Conservation (phyloP, 2,329 filamentous ascomycete species). For the Trichothecium sympodiale region DNA sequence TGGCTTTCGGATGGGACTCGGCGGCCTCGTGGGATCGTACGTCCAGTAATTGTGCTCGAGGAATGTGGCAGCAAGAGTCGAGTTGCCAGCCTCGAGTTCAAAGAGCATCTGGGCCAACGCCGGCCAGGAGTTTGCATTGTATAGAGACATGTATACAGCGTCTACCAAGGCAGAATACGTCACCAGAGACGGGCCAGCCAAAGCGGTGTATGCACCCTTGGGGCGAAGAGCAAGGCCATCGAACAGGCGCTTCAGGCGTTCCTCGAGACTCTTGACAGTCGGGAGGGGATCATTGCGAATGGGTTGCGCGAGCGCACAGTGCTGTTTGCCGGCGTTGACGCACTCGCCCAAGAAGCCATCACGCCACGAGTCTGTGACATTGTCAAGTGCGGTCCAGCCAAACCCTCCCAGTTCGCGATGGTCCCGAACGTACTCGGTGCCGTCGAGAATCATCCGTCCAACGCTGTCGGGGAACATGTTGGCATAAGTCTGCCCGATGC, state of each 20-base stretch:
- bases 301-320: slow-evolving; percentile 31
- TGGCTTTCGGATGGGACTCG: slow-evolving; percentile 14
- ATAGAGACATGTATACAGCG: slow-evolving; percentile 29
- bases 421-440: slow-evolving; percentile 34
- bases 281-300: slow-evolving; percentile 13
- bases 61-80: slow-evolving; percentile 26
- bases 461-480: slow-evolving; percentile 37
- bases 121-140: slow-evolving; percentile 32
- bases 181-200: slow-evolving; percentile 29
- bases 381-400: slow-evolving; percentile 35
- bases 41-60: slow-evolving; percentile 27
- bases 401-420: slow-evolving; percentile 34
- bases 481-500: slow-evolving; percentile 39
- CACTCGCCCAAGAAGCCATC: slow-evolving; percentile 41
- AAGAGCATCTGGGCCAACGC: slow-evolving; percentile 26
- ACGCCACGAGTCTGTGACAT: slow-evolving; percentile 35
- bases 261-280: slow-evolving; percentile 22
- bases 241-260: slow-evolving; percentile 27
- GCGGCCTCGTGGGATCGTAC: slow-evolving; percentile 26
- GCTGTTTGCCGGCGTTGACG: slow-evolving; percentile 30
- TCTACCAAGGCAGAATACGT: slow-evolving; percentile 32
- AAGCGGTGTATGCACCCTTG: slow-evolving; percentile 23
- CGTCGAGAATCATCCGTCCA: slow-evolving; percentile 37
- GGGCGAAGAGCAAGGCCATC: slow-evolving; percentile 25
- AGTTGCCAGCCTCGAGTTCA: slow-evolving; percentile 32